These are phyloP conservation scores for Multifurca ochricompacta DNA, from an alignment of 768 basidiomycete genomes.

Conservation along the genomic window DNA sequence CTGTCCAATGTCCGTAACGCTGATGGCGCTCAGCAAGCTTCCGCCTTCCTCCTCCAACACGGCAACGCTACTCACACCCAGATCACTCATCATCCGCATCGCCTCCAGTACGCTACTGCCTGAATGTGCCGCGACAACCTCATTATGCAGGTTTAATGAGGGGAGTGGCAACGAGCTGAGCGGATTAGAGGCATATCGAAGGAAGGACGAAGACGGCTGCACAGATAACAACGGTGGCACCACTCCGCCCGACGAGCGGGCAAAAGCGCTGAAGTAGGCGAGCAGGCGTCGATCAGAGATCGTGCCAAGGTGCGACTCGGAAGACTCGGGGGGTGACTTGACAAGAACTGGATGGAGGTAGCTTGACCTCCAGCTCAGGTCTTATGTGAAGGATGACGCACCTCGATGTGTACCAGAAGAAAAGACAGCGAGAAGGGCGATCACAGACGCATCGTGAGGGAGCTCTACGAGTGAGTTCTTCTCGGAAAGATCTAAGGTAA, in stretches of 20 bases:
- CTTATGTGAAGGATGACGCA: too few relatives aligned
- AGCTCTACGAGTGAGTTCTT: slow-evolving; percentile 70
- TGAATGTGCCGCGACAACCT: slow-evolving; percentile 57
- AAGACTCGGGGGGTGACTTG: slow-evolving; percentile 35
- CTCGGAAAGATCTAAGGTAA: slow-evolving; percentile 64
- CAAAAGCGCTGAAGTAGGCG: slow-evolving; percentile 48
- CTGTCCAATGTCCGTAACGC: slow-evolving; percentile 77
- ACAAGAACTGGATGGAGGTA: slow-evolving; percentile 42
- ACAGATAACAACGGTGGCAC: slow-evolving; percentile 1
- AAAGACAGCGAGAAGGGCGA: slow-evolving; percentile 58
- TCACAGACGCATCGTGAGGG: slow-evolving; percentile 52
- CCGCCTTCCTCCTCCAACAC: slow-evolving; percentile 62
- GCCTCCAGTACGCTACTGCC: slow-evolving; percentile 63
- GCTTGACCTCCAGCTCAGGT: too few relatives aligned
- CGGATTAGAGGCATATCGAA: slow-evolving; percentile 43
- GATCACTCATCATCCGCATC: slow-evolving; percentile 80
- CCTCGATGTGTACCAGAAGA: slow-evolving; percentile 68
- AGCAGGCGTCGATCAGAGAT: slow-evolving; percentile 71
- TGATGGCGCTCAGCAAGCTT: slow-evolving; percentile 62
- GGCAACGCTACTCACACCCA: slow-evolving; percentile 78
- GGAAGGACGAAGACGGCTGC: slow-evolving; percentile 24
- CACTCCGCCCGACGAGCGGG: slow-evolving; percentile 34
- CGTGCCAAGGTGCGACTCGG: slow-evolving; percentile 51
- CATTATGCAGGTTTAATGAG: slow-evolving; percentile 52
- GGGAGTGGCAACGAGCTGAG: slow-evolving; percentile 52